A percentile compares a stretch with the other conserved stretches of the same genome.
These are phyloP conservation scores for Saksenaea oblongispora DNA, from an alignment of 371 early-diverging fungal genomes.

Conservation along the genomic window DNA sequence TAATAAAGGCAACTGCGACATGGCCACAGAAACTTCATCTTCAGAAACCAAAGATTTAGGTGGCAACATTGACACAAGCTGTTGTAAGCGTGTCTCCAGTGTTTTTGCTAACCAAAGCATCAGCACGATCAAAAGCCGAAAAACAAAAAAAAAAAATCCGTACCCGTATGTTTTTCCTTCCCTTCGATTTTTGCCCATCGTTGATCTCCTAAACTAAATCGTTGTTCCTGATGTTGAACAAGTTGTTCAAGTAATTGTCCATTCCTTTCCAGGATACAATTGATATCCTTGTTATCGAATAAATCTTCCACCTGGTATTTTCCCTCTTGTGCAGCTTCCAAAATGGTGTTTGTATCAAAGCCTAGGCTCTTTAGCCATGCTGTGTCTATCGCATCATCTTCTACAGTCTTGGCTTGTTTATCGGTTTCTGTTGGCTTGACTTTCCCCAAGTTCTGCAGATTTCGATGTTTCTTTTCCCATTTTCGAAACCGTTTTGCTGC, in stretches of 20 bases:
- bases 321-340: conserved; percentile 22
- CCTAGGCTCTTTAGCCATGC: conserved; percentile 44
- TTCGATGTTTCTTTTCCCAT: conserved; percentile 28
- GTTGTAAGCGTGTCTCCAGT: conserved; percentile 42
- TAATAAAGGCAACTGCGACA: conserved; percentile 44
- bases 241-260: conserved; percentile 30
- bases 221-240: conserved; percentile 35
- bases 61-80: conserved; percentile 37
- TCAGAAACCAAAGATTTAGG: conserved; percentile 44
- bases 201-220: conserved; percentile 30
- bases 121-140: too few relatives aligned
- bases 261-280: conserved; percentile 31
- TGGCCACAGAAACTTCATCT: conserved; percentile 45
- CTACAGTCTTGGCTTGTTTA: not conserved
- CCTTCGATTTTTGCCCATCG: conserved; percentile 28
- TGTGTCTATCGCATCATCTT: conserved; percentile 23
- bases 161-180: conserved; percentile 39
- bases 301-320: conserved; percentile 16
- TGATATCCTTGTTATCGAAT: conserved; percentile 10
- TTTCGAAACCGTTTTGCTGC: conserved; percentile 32
- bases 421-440: not conserved
- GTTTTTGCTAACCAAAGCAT: conserved; percentile 32
- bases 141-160: not conserved
- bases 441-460: conserved; percentile 10
- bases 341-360: conserved; percentile 35